Evolutionary conservation across 2,329 filamentous ascomycete genomes (phyloP), one percentile per base, ranked within the genome.

Genomic region (Aspergillus clavatus): DNA sequence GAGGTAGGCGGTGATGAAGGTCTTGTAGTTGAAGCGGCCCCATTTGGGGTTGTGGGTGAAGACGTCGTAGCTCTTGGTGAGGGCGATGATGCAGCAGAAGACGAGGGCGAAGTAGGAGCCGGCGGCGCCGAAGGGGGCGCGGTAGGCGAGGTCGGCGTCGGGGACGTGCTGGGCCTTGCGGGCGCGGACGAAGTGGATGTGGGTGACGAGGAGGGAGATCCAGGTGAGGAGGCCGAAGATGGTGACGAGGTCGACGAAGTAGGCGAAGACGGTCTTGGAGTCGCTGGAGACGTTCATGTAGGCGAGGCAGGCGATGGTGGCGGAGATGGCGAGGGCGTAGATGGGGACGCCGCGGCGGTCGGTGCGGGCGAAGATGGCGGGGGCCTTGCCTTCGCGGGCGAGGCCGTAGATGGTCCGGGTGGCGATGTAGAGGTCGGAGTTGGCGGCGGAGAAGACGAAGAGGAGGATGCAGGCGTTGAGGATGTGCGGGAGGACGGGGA

Each of bases 21-120:
- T 83, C 72, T 85, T 82, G 73, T 86, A 86, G 65, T 86, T 80
- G 53, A 87, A 87, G 40, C 72, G 72, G 42, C 74, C 75, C 45
- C 75, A 73, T 54, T 71, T 59, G 56, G 63, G 43, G 33, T 57
- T 66, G 47, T 64, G 67, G 2, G 80, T 73, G 66, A 93, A 93
- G 47, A 85, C 83, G 45, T 79, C 75, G 68, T 82, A 93, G 74
- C 89, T 90, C 78, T 93, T 94, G 60, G 87, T 91, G 41, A 94
- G 62, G 1, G 84, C 79, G 50, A 93, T 86, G 26, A 93, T 62
- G 59, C 77, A 75, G 69, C 85, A 89, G 69, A 89, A 83, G 59
- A 74, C 71, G 2, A 93, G 74, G 0, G 84, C 84, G 47, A 73
- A 71, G 60, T 81, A 81, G 0, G 83, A 88, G 8, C 87, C 88